Evolutionary conservation across 768 basidiomycete species (phyloP).

Genomic region (Russula sp.): DNA sequence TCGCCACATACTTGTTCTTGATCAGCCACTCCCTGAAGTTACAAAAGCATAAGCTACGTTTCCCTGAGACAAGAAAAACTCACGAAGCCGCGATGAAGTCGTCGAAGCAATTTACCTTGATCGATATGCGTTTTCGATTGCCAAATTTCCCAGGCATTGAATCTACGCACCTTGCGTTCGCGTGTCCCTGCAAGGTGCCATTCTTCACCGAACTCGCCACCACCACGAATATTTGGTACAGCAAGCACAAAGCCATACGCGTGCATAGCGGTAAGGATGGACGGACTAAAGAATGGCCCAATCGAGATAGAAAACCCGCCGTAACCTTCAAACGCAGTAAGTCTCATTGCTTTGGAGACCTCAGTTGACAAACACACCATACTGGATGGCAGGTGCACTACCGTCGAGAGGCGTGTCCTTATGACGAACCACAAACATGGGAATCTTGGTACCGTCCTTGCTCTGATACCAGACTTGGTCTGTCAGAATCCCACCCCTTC

Average conservation of each 20-base stretch:
- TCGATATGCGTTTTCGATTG: neutral
- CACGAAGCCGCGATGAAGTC: conserved; percentile 84
- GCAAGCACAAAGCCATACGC: conserved; percentile 67
- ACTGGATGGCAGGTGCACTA: conserved; percentile 73
- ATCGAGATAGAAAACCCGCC: conserved; percentile 79
- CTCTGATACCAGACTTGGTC: conserved; percentile 77
- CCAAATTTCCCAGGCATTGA: neutral
- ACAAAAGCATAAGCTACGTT: neutral
- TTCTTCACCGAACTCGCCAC: conserved; percentile 78
- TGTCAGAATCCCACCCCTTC: conserved; percentile 63
- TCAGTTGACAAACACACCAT: conserved; percentile 46
- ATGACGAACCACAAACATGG: conserved; percentile 83
- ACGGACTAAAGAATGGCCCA: conserved; percentile 66
- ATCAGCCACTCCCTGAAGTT: conserved; percentile 60
- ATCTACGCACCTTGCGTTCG: conserved; percentile 57
- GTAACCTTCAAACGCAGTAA: conserved; percentile 48
- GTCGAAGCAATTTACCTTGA: conserved; percentile 70
- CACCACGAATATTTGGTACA: conserved; percentile 49
- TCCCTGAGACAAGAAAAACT: conserved; percentile 32
- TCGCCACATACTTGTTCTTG: conserved; percentile 64
- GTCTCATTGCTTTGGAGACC: neutral
- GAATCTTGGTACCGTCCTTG: conserved; percentile 76
- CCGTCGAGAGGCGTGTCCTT: conserved; percentile 68
- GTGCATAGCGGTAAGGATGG: conserved; percentile 70
- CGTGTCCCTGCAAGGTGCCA: conserved; percentile 74